These are phyloP conservation scores for Agaricus subrufescens DNA, from an alignment of 768 basidiomycete species.

Conservation along the genomic window DNA sequence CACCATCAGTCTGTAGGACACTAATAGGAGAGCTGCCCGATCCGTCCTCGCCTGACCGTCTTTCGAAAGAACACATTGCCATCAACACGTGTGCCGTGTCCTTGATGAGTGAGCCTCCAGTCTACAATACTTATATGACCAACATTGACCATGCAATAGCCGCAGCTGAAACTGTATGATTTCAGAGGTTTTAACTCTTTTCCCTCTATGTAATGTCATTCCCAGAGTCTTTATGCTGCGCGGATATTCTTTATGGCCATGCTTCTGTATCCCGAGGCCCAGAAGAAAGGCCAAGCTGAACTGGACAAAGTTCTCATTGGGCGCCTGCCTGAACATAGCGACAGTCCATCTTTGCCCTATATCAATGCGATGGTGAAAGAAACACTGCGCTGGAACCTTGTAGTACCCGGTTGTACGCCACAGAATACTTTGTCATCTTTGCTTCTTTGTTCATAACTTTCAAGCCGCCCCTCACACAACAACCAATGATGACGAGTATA, in stretches of 20 bases:
- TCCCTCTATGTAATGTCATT: not conserved
- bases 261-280: slow-evolving; percentile 15
- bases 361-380: slow-evolving; percentile 21
- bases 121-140: not conserved
- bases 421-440: too few species aligned
- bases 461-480: slow-evolving; percentile 24
- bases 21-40: slow-evolving; percentile 8
- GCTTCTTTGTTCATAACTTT: not conserved
- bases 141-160: not conserved
- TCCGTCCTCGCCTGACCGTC: not conserved
- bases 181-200: not conserved
- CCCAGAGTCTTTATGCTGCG: slow-evolving; percentile 11
- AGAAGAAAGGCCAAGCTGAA: slow-evolving; percentile 29
- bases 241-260: slow-evolving; percentile 16
- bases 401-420: slow-evolving; percentile 15
- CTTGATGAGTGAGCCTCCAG: slow-evolving; percentile 3
- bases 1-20: not conserved
- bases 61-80: slow-evolving; percentile 1
- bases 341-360: slow-evolving; percentile 18
- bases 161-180: slow-evolving; percentile 9
- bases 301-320: slow-evolving; percentile 29
- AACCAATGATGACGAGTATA: slow-evolving; percentile 31
- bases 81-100: slow-evolving; percentile 3
- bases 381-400: slow-evolving; percentile 18
- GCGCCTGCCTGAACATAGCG: slow-evolving; percentile 21